phyloP scores from a whole-genome alignment of 1,284 basidiomycete genomes.

The Stereum hirsutum region DNA sequence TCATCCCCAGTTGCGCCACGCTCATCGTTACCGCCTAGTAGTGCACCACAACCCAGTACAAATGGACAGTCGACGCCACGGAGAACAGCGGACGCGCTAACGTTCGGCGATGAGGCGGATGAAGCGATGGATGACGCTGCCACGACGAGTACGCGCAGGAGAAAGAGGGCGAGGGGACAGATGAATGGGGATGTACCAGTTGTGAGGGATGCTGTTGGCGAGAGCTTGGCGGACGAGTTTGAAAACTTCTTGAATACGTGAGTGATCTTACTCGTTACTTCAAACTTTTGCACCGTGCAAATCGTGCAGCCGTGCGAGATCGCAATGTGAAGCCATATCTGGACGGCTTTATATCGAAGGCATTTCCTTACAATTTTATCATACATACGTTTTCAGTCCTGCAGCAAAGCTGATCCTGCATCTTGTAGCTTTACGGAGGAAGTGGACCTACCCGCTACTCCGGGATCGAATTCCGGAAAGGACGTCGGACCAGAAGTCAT shows the following conservation, averaged over 20 bases:
- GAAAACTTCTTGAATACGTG: constrained; percentile 87
- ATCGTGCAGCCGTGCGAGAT: too few species aligned
- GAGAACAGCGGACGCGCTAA: constrained; percentile 48
- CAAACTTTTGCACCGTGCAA: background rate
- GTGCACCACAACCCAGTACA: constrained; percentile 44
- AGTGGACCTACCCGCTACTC: constrained; percentile 66
- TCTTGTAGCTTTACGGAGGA: constrained; percentile 70
- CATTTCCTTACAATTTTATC: too few species aligned
- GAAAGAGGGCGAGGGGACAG: constrained; percentile 36
- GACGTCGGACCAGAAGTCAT: constrained; percentile 54
- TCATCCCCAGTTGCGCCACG: constrained; percentile 30
- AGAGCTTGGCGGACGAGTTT: constrained; percentile 87
- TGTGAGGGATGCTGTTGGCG: constrained; percentile 88
- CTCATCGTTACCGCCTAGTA: constrained; percentile 59
- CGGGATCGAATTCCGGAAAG: constrained; percentile 55
- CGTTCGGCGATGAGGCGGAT: constrained; percentile 45
- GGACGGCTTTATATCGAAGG: too few species aligned
- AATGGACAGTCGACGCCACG: constrained; percentile 30
- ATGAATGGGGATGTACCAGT: constrained; percentile 64
- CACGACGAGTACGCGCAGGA: constrained; percentile 27
- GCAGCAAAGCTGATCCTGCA: constrained; percentile 2
- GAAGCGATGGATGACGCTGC: constrained; percentile 30
- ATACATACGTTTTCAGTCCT: background rate
- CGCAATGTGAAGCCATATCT: too few species aligned
- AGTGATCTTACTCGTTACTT: constrained; percentile 23